Conservation (phyloP, 2,329 filamentous ascomycete species). For the Xylaria sp. region DNA sequence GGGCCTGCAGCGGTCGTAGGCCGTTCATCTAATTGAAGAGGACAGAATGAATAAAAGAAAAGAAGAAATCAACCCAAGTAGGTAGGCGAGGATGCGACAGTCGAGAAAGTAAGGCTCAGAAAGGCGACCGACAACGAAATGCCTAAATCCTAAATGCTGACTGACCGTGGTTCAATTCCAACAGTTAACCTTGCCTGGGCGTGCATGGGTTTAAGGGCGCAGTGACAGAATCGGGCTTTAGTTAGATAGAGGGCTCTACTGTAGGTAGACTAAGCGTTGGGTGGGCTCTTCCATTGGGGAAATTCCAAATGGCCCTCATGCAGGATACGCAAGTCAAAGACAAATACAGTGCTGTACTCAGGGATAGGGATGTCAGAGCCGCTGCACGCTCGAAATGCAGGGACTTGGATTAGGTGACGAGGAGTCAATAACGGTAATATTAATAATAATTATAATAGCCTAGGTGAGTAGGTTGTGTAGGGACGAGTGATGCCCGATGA, state of each 20-base stretch:
- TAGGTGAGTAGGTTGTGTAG: too few relatives aligned
- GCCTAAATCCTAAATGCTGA: constrained; percentile 16
- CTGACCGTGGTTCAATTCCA: constrained; percentile 24
- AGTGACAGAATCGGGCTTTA: constrained; percentile 24
- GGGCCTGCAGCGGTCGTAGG: constrained; percentile 33
- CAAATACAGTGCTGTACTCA: constrained; percentile 9
- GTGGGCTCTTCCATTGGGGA: constrained; percentile 20
- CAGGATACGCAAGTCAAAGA: constrained; percentile 26
- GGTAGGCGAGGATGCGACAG: neutral
- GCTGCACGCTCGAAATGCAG: constrained; percentile 30
- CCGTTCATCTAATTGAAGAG: constrained; percentile 29
- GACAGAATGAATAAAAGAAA: neutral
- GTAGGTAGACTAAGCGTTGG: neutral
- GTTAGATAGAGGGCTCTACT: neutral
- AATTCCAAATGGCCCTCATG: constrained; percentile 36
- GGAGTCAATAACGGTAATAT: neutral
- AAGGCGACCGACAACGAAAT: constrained; percentile 2
- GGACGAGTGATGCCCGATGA: neutral
- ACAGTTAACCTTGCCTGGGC: constrained; percentile 13
- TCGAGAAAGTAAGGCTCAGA: neutral
- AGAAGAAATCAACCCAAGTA: neutral
- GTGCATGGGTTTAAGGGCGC: constrained; percentile 6
- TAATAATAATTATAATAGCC: neutral
- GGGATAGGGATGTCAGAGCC: constrained; percentile 26
- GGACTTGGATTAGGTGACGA: constrained; percentile 19